Conservation (phyloP, 768 basidiomycete species). For the Serendipita sp. region DNA sequence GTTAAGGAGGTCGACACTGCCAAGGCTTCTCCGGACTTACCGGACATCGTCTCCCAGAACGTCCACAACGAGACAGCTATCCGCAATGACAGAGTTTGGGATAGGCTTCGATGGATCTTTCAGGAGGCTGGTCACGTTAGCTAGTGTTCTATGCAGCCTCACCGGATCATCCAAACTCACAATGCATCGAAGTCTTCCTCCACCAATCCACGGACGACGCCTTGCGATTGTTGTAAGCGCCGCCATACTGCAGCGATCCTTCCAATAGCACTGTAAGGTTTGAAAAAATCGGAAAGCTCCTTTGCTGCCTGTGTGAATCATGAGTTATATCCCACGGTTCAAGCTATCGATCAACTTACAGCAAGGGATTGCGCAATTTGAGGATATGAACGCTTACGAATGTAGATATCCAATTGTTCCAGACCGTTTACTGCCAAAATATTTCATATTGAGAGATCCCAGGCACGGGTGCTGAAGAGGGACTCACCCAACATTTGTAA, state of each 20-base stretch:
- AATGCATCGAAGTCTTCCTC: slow-evolving; percentile 86
- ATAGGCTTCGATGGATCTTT: slow-evolving; percentile 58
- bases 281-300: slow-evolving; percentile 69
- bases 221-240: slow-evolving; percentile 68
- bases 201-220: slow-evolving; percentile 61
- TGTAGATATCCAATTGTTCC: slow-evolving; percentile 61
- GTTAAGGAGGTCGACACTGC: background rate
- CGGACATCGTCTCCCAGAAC: slow-evolving; percentile 77
- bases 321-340: slow-evolving; percentile 3
- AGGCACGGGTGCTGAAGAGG: background rate
- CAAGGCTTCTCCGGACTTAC: slow-evolving; percentile 15
- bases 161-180: slow-evolving; percentile 32
- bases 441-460: background rate
- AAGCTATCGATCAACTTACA: slow-evolving; percentile 30
- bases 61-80: slow-evolving; percentile 82
- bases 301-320: slow-evolving; percentile 56
- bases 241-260: slow-evolving; percentile 65
- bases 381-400: slow-evolving; percentile 61
- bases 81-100: slow-evolving; percentile 48
- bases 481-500: slow-evolving; percentile 83
- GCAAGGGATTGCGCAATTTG: slow-evolving; percentile 74
- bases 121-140: slow-evolving; percentile 40
- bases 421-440: slow-evolving; percentile 56
- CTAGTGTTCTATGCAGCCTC: background rate
- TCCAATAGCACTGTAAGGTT: slow-evolving; percentile 58